Conservation (phyloP, 371 early-diverging fungal species). For the Fennellomyces sp. region DNA sequence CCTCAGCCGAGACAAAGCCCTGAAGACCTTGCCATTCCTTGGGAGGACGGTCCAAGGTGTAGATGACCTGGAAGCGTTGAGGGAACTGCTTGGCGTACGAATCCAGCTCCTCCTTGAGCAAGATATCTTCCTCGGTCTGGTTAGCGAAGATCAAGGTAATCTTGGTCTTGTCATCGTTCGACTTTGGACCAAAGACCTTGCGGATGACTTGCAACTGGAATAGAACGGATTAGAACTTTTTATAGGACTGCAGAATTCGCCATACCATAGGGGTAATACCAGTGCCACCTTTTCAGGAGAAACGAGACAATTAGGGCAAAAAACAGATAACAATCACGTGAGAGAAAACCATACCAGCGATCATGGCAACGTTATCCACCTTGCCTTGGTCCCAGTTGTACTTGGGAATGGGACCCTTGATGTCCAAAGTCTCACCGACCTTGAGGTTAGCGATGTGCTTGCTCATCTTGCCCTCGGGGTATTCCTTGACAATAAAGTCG, state of each 20-base stretch:
- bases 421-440: conserved; percentile 80
- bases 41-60: conserved; percentile 76
- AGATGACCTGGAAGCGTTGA: conserved; percentile 79
- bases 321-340: too few species aligned
- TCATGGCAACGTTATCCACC: conserved; percentile 81
- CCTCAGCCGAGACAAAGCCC: conserved; percentile 73
- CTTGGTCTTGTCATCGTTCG: conserved; percentile 73
- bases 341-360: conserved; percentile 47
- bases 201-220: conserved; percentile 73
- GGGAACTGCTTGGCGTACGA: conserved; percentile 67
- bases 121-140: conserved; percentile 83
- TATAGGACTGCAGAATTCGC: too few species aligned
- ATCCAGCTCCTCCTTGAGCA: conserved; percentile 83
- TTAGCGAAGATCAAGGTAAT: conserved; percentile 90
- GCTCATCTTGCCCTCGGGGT: conserved; percentile 75
- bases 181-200: conserved; percentile 69
- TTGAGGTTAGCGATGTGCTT: conserved; percentile 76
- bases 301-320: too few species aligned
- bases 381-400: conserved; percentile 77
- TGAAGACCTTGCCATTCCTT: conserved; percentile 65
- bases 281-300: conserved; percentile 73
- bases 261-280: conserved; percentile 91
- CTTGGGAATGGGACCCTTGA: conserved; percentile 94
- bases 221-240: too few species aligned
- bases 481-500: conserved; percentile 89